phyloP scores from a whole-genome alignment of 1,284 basidiomycete species.

The Apiotrichum veenhuisii region DNA sequence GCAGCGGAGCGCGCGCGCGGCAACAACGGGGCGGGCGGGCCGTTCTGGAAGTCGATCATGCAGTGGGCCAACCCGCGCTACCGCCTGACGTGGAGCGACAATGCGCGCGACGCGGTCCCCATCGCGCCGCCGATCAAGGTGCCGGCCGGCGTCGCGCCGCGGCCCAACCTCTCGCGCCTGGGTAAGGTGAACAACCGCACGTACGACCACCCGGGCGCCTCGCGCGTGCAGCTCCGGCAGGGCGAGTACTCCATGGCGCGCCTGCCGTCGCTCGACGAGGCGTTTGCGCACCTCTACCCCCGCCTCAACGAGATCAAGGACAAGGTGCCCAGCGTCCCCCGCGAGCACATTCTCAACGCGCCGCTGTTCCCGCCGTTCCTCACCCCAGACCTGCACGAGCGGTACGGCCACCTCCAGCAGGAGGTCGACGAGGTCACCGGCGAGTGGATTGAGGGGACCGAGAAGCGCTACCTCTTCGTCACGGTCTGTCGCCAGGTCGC shows the following conservation, averaged over 20 bases:
- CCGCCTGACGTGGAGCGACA: background rate
- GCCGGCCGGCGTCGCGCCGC: background rate
- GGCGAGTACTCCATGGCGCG: conserved; percentile 27
- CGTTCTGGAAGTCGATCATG: no score
- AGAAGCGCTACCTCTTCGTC: conserved; percentile 36
- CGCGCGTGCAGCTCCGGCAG: conserved; percentile 19
- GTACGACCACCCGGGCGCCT: conserved; percentile 23
- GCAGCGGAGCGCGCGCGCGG: background rate
- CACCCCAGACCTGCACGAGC: conserved; percentile 30
- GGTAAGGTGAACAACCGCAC: background rate
- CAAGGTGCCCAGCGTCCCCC: conserved; percentile 25
- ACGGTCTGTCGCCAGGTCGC: conserved; percentile 45
- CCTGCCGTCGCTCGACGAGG: conserved; percentile 36
- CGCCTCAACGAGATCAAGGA: conserved; percentile 32
- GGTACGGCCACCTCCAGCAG: conserved; percentile 37
- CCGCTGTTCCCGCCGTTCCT: conserved; percentile 41
- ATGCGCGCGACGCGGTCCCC: background rate
- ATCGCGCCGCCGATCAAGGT: no score
- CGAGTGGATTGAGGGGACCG: conserved; percentile 25
- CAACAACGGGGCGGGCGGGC: background rate
- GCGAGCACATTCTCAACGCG: conserved; percentile 36
- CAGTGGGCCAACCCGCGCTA: no score
- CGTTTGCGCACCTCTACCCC: conserved; percentile 34
- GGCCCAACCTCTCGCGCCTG: conserved; percentile 11
- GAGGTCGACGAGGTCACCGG: conserved; percentile 27